Conservation (phyloP, 345 rosid species). For the Lepidium aucheri region DNA sequence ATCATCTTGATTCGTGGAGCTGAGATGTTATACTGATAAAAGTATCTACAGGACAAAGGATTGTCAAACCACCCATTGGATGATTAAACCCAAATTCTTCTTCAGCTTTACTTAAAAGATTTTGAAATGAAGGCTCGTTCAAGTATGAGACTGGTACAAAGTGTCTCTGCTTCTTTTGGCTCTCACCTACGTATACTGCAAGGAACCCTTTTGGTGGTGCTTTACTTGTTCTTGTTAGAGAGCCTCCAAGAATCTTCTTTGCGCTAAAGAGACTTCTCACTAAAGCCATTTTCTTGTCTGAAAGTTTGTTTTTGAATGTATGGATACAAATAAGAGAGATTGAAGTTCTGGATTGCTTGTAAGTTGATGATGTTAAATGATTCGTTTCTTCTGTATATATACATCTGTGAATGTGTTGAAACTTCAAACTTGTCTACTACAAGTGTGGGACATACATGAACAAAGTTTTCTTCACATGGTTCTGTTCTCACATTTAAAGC, state of each 20-base stretch:
- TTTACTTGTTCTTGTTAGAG: background rate
- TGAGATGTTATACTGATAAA: constrained; percentile 26
- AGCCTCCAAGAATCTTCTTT: constrained; percentile 6
- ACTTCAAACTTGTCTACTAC: constrained; percentile 3
- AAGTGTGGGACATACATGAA: constrained; percentile 7
- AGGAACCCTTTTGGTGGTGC: constrained; percentile 22
- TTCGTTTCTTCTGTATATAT: background rate
- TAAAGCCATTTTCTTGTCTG: constrained; percentile 2
- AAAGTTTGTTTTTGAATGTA: background rate
- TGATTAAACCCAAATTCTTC: constrained; percentile 33
- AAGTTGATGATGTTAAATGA: background rate
- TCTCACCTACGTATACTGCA: constrained; percentile 41
- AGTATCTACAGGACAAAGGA: constrained; percentile 31
- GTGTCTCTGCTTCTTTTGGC: constrained; percentile 28
- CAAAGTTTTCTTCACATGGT: background rate
- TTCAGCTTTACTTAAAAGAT: constrained; percentile 23
- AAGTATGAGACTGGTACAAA: constrained; percentile 37
- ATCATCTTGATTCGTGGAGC: constrained; percentile 6
- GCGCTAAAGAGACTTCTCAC: constrained; percentile 4
- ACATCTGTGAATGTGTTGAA: background rate
- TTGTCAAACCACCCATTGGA: constrained; percentile 45
- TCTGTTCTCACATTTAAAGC: background rate
- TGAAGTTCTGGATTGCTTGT: constrained; percentile 9
- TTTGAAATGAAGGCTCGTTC: constrained; percentile 36
- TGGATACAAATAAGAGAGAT: background rate